Evolutionary conservation across 202 grass and related monocot genomes (phyloP), one percentile per base, ranked within the genome.

Genomic region (Digitaria exilis): DNA sequence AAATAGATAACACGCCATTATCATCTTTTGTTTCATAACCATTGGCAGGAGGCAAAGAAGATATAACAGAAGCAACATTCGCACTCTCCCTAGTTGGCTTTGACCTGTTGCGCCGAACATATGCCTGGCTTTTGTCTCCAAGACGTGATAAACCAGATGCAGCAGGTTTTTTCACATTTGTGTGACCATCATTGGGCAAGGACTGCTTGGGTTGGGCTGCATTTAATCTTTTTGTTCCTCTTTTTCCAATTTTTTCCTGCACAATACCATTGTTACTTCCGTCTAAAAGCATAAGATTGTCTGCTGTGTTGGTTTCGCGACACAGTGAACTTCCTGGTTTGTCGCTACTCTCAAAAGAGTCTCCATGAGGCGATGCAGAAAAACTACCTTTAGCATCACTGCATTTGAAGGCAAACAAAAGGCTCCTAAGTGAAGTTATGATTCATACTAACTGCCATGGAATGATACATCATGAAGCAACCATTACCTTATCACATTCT

Each of bases 371-470:
- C 0, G 85, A 97, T 56, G 92, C 88, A 89, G 82, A 74, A 63
- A 95, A 98, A 76, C 96, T 92, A 74, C 91, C 85, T 92, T 93
- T 95, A 51, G 91, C 87, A 65, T 95, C 96, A 83, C 96, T 98
- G 82, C 46, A 86, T 75, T 79, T 25, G 52, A 82, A 79, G 65
- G 79, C 9, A 51, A 77, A 84, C 67, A 35, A 78, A 68, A 63
- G 48, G 45, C 50, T 80, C 51, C 41, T 52, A 51, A 80, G 22
- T 84, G 17, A 75, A 69, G 46, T 89, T 78, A 58, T 26, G 76
- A 58, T 37, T 80, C 42, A 19, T 35, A 72, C 52, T 14, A 31
- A 78, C 22, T 70, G 51, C 45, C 21, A 80, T 76, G 30, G 77
- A 88, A 88, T 71, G 19, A n/a, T 76, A 49, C 21, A 37, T 24